phyloP scores from a whole-genome alignment of 1,139 yeast genomes.

The Yamadazyma dushanensis region DNA sequence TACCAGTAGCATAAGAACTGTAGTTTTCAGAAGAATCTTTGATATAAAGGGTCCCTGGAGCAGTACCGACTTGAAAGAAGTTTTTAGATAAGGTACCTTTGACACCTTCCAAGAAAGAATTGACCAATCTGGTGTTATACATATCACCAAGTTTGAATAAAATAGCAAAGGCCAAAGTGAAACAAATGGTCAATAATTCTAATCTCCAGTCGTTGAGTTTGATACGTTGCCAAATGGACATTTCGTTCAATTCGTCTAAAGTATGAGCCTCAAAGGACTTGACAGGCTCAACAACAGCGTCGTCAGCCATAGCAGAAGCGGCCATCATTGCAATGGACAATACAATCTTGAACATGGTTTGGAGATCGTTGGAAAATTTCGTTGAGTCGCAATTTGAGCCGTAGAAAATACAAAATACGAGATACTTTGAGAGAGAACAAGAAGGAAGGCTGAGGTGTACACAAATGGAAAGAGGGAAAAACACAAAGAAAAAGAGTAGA shows the following conservation, averaged over 20 bases:
- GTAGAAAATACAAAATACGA: too few relatives aligned
- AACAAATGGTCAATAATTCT: conserved; percentile 58
- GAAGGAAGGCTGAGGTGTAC: too few relatives aligned
- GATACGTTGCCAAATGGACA: conserved; percentile 55
- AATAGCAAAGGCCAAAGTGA: conserved; percentile 46
- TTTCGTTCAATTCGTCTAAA: conserved; percentile 49
- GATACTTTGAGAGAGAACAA: too few relatives aligned
- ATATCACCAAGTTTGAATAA: conserved; percentile 59
- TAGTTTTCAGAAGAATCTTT: conserved; percentile 72
- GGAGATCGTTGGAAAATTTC: neutral
- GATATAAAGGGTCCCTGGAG: conserved; percentile 47
- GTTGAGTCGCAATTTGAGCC: conserved; percentile 3
- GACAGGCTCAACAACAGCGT: conserved; percentile 5
- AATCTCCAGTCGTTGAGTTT: conserved; percentile 68
- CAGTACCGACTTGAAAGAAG: conserved; percentile 80
- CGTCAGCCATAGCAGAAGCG: conserved; percentile 5
- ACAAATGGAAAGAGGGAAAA: too few relatives aligned
- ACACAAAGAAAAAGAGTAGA: too few relatives aligned
- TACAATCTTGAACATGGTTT: conserved; percentile 8
- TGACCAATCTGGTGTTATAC: conserved; percentile 58
- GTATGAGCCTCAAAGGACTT: conserved; percentile 37
- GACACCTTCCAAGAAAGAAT: conserved; percentile 45
- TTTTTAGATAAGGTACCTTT: conserved; percentile 55
- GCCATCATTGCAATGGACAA: conserved; percentile 10
- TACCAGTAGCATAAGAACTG: conserved; percentile 86